These are phyloP conservation scores for Plantago elongata DNA, from an alignment of 257 asterid genomes.

Conservation along the genomic window DNA sequence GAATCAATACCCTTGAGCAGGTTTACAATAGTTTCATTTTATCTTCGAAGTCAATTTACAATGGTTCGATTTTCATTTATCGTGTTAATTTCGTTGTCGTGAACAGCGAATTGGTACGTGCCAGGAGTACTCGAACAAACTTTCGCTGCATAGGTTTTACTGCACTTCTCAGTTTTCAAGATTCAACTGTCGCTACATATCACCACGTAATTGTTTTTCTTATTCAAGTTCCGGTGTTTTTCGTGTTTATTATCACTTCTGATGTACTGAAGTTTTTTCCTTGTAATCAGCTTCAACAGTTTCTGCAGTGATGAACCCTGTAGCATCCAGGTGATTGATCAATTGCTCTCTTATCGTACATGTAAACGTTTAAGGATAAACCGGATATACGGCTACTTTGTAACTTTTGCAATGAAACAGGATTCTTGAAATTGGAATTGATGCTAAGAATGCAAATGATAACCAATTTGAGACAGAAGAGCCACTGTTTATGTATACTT, in stretches of 20 bases:
- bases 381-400: neutral
- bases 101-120: slow-evolving; percentile 49
- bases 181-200: slow-evolving; percentile 42
- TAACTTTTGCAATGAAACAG: slow-evolving; percentile 8
- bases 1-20: slow-evolving; percentile 39
- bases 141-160: slow-evolving; percentile 33
- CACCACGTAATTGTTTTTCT: slow-evolving; percentile 30
- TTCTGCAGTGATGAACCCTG: slow-evolving; percentile 10
- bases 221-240: neutral
- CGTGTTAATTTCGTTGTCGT: neutral
- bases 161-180: slow-evolving; percentile 37
- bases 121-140: slow-evolving; percentile 41
- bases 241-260: neutral
- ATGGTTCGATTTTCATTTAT: neutral
- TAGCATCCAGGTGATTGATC: slow-evolving; percentile 28
- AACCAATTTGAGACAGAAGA: slow-evolving; percentile 35
- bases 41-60: neutral
- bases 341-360: neutral
- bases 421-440: slow-evolving; percentile 3
- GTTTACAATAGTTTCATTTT: slow-evolving; percentile 18
- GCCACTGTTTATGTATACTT: slow-evolving; percentile 41
- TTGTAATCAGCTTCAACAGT: slow-evolving; percentile 30
- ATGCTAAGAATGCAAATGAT: slow-evolving; percentile 13
- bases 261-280: slow-evolving; percentile 2
- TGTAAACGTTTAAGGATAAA: neutral